phyloP scores from a whole-genome alignment of 2,329 filamentous ascomycete genomes.

The Apiospora pterosperma region DNA sequence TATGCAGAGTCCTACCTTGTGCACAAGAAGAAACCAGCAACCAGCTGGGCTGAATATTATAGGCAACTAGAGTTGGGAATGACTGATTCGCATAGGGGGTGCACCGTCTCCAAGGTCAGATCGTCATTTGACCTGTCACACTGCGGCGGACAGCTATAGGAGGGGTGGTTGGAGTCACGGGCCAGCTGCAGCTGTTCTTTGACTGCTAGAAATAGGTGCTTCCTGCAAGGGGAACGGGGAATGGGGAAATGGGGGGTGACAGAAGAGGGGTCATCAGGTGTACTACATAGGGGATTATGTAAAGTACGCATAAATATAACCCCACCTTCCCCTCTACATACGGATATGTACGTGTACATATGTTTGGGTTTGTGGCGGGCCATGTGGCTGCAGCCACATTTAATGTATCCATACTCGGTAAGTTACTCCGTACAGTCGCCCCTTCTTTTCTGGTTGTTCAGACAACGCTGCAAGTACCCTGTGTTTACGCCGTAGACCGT shows the following conservation, averaged over 20 bases:
- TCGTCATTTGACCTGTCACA: slow-evolving; percentile 7
- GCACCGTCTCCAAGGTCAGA: background rate
- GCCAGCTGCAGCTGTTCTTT: background rate
- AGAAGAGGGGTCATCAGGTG: background rate
- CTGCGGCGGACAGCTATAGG: background rate
- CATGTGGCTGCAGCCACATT: too few relatives aligned
- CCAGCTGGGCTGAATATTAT: background rate
- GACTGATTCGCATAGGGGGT: background rate
- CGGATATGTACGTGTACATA: too few relatives aligned
- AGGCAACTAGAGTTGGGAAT: background rate
- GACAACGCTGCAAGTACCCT: background rate
- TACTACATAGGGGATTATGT: background rate
- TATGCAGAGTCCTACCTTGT: background rate
- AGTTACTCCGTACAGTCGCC: too few relatives aligned
- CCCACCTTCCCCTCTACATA: too few relatives aligned
- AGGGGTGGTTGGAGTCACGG: slow-evolving; percentile 3
- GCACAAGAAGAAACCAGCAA: background rate
- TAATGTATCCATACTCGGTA: too few relatives aligned
- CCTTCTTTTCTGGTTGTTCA: too few relatives aligned
- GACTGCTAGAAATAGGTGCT: background rate
- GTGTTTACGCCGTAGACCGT: too few relatives aligned
- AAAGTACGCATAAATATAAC: too few relatives aligned
- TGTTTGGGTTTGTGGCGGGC: too few relatives aligned
- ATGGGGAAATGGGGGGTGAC: background rate
- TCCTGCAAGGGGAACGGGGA: slow-evolving; percentile 1